These are phyloP conservation scores for Termitomyces sp. DNA, from an alignment of 768 basidiomycete genomes.

Conservation along the genomic window DNA sequence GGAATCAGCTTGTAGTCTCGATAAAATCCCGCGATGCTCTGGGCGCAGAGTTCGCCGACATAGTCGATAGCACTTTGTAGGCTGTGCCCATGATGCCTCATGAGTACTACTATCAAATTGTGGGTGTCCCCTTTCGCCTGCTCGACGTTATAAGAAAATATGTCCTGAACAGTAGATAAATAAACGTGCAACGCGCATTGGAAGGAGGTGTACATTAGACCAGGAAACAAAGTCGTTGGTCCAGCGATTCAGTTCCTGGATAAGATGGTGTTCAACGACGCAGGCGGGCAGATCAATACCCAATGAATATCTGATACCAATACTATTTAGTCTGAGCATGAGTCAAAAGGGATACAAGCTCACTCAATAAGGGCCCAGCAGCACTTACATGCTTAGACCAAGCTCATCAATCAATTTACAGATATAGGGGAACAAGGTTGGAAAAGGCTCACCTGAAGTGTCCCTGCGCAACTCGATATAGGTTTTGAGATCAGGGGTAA, in stretches of 20 bases:
- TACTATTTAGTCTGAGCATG: not conserved
- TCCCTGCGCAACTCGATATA: conserved; percentile 71
- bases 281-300: conserved; percentile 66
- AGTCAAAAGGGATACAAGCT: not conserved
- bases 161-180: conserved; percentile 41
- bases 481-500: conserved; percentile 65
- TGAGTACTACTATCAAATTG: conserved; percentile 71
- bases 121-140: conserved; percentile 65
- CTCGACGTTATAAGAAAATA: conserved; percentile 73
- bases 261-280: conserved; percentile 60
- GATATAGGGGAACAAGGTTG: too few species aligned
- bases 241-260: conserved; percentile 56
- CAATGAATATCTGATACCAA: conserved; percentile 44
- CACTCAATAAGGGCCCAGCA: conserved; percentile 74
- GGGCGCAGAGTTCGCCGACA: conserved; percentile 55
- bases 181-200: not conserved
- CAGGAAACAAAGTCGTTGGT: conserved; percentile 80
- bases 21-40: conserved; percentile 48
- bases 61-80: conserved; percentile 61
- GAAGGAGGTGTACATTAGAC: conserved; percentile 59
- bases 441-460: conserved; percentile 62
- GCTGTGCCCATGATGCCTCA: conserved; percentile 49
- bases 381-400: conserved; percentile 70
- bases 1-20: conserved; percentile 44
- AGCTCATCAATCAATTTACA: too few species aligned